phyloP scores from a whole-genome alignment of 352 stramenopile genomes.

The Pythium vanterpoolii region DNA sequence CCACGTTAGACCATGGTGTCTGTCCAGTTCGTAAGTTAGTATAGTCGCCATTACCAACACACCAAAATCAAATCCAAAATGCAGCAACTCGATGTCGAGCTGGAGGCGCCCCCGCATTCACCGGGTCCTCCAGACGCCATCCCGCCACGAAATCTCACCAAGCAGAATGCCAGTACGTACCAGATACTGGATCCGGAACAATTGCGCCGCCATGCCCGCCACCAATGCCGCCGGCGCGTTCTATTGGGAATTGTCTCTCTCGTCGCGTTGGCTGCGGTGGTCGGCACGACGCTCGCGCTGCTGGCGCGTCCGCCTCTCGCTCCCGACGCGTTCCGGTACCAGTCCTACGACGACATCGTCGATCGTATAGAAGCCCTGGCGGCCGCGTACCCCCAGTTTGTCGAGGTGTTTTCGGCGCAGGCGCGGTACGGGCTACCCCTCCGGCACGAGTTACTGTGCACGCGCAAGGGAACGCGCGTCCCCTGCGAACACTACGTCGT shows the following conservation, averaged over 20 bases:
- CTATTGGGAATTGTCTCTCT: background rate
- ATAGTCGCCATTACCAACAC: background rate
- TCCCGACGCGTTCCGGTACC: constrained; percentile 37
- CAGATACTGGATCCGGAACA: background rate
- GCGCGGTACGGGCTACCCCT: constrained; percentile 67
- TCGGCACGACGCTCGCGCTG: background rate
- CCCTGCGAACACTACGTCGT: constrained; percentile 80
- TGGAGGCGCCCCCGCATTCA: background rate
- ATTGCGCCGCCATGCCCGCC: background rate
- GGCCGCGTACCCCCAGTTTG: constrained; percentile 51
- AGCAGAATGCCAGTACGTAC: background rate
- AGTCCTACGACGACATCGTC: constrained; percentile 75
- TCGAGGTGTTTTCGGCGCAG: constrained; percentile 81
- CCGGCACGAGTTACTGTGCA: constrained; percentile 47
- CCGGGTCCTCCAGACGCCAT: background rate
- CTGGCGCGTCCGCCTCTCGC: background rate
- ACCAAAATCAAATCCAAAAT: too few species aligned
- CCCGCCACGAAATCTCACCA: background rate
- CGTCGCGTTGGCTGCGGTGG: background rate
- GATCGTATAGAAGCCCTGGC: constrained; percentile 49
- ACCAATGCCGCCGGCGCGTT: background rate
- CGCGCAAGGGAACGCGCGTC: constrained; percentile 29
- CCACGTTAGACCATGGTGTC: too few species aligned
- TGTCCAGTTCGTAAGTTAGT: background rate
- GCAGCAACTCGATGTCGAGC: background rate